Percentiles rank a stretch among this genome's conserved stretches.
These are phyloP conservation scores for Tieghemostelium lacteum DNA, from an alignment of 78 protist genomes.

Conservation along the genomic window DNA sequence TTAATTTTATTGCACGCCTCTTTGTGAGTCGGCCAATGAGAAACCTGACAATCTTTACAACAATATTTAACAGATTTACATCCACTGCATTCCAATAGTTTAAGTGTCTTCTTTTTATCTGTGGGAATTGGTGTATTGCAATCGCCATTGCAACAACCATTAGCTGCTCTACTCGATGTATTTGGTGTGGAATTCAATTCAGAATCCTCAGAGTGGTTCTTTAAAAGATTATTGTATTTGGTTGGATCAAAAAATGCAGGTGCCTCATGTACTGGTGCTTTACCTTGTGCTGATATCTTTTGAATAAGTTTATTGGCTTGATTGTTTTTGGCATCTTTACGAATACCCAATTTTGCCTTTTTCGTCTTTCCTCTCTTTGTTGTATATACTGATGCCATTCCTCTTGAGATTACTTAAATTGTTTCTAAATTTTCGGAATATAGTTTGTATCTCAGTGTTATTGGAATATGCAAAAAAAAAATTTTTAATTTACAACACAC, in stretches of 20 bases:
- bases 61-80: conserved; percentile 45
- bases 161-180: not conserved
- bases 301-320: conserved; percentile 40
- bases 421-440: no score
- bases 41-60: conserved; percentile 40
- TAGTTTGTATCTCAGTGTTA: no score
- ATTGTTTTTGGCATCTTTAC: conserved; percentile 63
- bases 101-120: conserved; percentile 7
- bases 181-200: not conserved
- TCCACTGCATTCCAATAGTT: conserved; percentile 20
- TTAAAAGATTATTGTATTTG: no score
- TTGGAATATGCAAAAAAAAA: no score
- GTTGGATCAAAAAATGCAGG: no score
- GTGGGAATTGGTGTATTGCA: not conserved
- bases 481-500: no score
- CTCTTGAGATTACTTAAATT: no score
- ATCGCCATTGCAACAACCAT: not conserved
- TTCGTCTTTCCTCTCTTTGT: conserved; percentile 70
- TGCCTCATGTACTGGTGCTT: not conserved
- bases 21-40: conserved; percentile 52
- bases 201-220: no score
- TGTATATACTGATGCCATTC: conserved; percentile 73
- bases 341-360: conserved; percentile 59
- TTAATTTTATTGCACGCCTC: conserved; percentile 14
- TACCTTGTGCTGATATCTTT: not conserved